Percentiles rank a stretch among this genome's conserved stretches.
phyloP scores from a whole-genome alignment of 768 basidiomycete species.

The Leccinum rimulosum region DNA sequence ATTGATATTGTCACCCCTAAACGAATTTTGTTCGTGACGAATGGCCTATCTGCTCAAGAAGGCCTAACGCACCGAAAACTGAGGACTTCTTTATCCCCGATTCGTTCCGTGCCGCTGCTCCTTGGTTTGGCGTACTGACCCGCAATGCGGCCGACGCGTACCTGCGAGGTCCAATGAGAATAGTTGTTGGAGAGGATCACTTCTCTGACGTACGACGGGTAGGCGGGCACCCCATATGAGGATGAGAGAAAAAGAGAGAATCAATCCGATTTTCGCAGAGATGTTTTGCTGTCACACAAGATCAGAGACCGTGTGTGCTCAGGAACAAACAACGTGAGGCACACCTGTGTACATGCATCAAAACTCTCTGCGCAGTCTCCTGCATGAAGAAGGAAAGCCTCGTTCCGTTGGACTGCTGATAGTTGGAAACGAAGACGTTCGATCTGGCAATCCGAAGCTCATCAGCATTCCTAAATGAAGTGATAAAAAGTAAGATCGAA shows the following conservation, averaged over 20 bases:
- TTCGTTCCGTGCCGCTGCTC: conserved; percentile 75
- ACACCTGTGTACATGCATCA: conserved; percentile 82
- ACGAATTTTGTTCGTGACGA: conserved; percentile 1
- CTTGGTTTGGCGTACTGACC: conserved; percentile 97
- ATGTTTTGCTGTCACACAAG: conserved; percentile 66
- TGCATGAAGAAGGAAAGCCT: conserved; percentile 94
- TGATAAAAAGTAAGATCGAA: not conserved
- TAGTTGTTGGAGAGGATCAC: not conserved
- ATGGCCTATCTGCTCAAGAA: not conserved
- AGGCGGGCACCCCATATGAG: conserved; percentile 90
- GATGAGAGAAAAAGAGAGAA: conserved; percentile 93
- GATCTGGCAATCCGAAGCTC: conserved; percentile 45
- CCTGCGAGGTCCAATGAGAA: conserved; percentile 37
- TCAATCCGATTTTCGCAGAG: conserved; percentile 82
- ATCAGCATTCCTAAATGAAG: conserved; percentile 29
- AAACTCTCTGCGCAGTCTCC: conserved; percentile 98
- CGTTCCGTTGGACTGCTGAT: conserved; percentile 73
- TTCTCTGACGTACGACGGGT: conserved; percentile 67
- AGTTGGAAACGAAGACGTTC: conserved; percentile 82
- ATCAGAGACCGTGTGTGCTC: conserved; percentile 6
- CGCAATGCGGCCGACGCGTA: conserved; percentile 87
- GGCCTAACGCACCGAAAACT: conserved; percentile 73
- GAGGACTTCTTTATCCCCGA: conserved; percentile 71
- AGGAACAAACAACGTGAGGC: conserved; percentile 24
- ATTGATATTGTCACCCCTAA: conserved; percentile 95